phyloP scores from a whole-genome alignment of 164 flowering plant species.

The Chimonanthus salicifolius region DNA sequence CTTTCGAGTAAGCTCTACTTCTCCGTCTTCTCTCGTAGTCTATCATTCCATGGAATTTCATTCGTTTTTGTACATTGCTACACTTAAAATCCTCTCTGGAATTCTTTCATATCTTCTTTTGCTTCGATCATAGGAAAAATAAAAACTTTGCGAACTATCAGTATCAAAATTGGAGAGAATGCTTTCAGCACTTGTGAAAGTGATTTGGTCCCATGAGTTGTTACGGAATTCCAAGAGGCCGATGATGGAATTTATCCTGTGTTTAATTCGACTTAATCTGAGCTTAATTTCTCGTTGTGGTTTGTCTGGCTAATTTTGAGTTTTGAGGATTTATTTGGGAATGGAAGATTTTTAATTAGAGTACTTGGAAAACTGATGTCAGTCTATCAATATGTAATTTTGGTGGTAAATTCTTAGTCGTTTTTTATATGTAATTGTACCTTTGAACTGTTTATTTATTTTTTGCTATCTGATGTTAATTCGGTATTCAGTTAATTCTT shows the following conservation, averaged over 20 bases:
- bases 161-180: background rate
- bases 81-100: background rate
- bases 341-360: background rate
- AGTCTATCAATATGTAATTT: too few relatives aligned
- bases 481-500: too few relatives aligned
- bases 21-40: background rate
- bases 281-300: background rate
- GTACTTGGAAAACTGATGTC: too few relatives aligned
- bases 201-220: background rate
- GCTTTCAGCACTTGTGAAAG: background rate
- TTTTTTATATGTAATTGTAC: too few relatives aligned
- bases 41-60: background rate
- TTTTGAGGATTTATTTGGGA: background rate
- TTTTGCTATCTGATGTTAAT: too few relatives aligned
- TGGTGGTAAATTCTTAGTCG: too few relatives aligned
- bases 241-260: background rate
- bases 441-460: too few relatives aligned
- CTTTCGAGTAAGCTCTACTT: conserved; percentile 2
- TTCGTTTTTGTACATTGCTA: too few relatives aligned
- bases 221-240: background rate
- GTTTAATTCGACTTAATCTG: background rate
- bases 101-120: background rate
- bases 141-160: too few relatives aligned
- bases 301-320: background rate
- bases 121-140: too few relatives aligned